Evolutionary conservation across 139 green algal species (phyloP).

Genomic region (Haematococcus lacustris): DNA sequence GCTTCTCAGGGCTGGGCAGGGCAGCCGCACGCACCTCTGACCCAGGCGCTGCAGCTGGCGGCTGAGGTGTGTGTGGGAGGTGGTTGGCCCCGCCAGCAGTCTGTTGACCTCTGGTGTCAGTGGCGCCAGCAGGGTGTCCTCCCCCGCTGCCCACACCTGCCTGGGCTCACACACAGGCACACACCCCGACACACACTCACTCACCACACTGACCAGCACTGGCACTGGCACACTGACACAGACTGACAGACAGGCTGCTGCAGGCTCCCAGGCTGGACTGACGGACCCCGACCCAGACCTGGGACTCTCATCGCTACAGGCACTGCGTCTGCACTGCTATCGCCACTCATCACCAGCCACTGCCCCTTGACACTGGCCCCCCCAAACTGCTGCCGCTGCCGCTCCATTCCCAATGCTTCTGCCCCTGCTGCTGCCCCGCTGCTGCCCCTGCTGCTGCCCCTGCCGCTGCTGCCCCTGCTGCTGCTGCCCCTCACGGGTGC

Average conservation of each 20-base stretch:
- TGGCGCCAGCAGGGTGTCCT: constrained; percentile 60
- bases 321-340: constrained; percentile 7
- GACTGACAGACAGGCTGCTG: too few relatives aligned
- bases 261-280: constrained; percentile 1
- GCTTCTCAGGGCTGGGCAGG: not conserved
- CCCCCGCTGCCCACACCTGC: constrained; percentile 27
- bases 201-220: too few relatives aligned
- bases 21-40: not conserved
- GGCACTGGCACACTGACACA: too few relatives aligned
- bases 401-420: constrained; percentile 11
- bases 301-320: not conserved
- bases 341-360: not conserved
- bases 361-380: not conserved
- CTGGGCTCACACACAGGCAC: constrained; percentile 9
- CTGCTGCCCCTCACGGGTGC: constrained; percentile 10
- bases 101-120: constrained; percentile 40
- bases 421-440: too few relatives aligned
- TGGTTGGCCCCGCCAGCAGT: constrained; percentile 6
- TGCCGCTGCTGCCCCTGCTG: too few relatives aligned
- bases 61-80: not conserved
- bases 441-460: too few relatives aligned
- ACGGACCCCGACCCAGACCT: not conserved
- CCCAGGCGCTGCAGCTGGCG: not conserved
- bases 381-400: not conserved
- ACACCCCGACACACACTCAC: not conserved